Conservation (phyloP, 805 yeast species). For the Ogataea ramenticola region DNA sequence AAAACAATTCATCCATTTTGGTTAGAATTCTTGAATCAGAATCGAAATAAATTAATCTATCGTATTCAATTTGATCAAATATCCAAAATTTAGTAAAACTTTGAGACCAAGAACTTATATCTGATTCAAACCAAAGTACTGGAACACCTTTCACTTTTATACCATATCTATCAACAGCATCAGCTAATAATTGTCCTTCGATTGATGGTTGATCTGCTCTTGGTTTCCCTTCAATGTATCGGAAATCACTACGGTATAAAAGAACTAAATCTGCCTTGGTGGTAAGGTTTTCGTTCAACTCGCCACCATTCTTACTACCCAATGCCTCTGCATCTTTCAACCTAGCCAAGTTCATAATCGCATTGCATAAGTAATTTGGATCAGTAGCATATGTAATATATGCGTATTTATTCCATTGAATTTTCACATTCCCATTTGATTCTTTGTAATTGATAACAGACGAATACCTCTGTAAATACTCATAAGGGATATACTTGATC, state of each 20-base stretch:
- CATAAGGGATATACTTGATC: neutral
- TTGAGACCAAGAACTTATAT: constrained; percentile 34
- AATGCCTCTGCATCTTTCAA: constrained; percentile 24
- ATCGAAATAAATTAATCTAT: constrained; percentile 50
- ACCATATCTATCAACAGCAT: constrained; percentile 8
- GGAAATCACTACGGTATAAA: constrained; percentile 27
- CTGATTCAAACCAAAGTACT: constrained; percentile 11
- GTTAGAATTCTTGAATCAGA: constrained; percentile 40
- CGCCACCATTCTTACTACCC: neutral
- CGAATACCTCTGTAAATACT: neutral
- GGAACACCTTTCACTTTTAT: constrained; percentile 25
- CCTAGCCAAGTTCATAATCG: constrained; percentile 38
- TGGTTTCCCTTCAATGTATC: neutral
- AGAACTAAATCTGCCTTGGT: constrained; percentile 42
- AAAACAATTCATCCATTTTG: constrained; percentile 44
- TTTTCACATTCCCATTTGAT: constrained; percentile 1
- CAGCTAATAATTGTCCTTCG: constrained; percentile 5
- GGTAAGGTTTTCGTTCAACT: too few relatives aligned
- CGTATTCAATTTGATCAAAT: constrained; percentile 42
- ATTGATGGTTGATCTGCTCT: constrained; percentile 1
- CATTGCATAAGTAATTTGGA: constrained; percentile 41
- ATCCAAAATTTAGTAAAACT: constrained; percentile 51
- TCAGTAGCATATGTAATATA: constrained; percentile 59
- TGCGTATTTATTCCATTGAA: constrained; percentile 40
- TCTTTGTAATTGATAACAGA: neutral